These are phyloP conservation scores for Trypanosoma platydactyli DNA, from an alignment of 208 protist species.

Conservation along the genomic window DNA sequence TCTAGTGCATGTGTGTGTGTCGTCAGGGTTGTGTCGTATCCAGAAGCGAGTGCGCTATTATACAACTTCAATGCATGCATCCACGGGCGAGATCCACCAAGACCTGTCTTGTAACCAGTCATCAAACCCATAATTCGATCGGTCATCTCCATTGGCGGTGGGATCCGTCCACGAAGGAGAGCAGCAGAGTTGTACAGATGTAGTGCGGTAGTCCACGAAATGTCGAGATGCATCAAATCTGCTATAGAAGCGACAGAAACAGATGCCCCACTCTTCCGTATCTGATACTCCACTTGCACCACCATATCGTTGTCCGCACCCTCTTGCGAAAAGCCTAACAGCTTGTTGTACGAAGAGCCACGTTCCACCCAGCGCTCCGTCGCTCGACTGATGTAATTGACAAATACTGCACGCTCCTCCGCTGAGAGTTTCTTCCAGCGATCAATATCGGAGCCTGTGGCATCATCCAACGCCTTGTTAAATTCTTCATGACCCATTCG, in stretches of 20 bases:
- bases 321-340: conserved; percentile 56
- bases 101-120: conserved; percentile 70
- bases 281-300: conserved; percentile 50
- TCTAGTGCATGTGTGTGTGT: conserved; percentile 76
- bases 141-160: conserved; percentile 64
- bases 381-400: conserved; percentile 41
- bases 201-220: conserved; percentile 68
- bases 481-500: conserved; percentile 45
- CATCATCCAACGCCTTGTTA: conserved; percentile 46
- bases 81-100: conserved; percentile 76
- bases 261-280: conserved; percentile 42
- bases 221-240: conserved; percentile 71
- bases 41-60: conserved; percentile 34
- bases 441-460: conserved; percentile 33
- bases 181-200: conserved; percentile 42
- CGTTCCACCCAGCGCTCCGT: conserved; percentile 54
- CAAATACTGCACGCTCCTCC: conserved; percentile 51
- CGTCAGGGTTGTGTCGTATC: conserved; percentile 53
- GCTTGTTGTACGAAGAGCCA: conserved; percentile 48
- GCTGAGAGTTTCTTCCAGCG: conserved; percentile 44
- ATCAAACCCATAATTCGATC: conserved; percentile 73
- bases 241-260: conserved; percentile 37
- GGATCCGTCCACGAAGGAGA: conserved; percentile 28
- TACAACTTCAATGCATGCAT: conserved; percentile 57
- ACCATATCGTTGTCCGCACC: conserved; percentile 68